Base-by-base conservation (phyloP, 768 basidiomycete genomes). In the Mycena alexandri region DNA sequence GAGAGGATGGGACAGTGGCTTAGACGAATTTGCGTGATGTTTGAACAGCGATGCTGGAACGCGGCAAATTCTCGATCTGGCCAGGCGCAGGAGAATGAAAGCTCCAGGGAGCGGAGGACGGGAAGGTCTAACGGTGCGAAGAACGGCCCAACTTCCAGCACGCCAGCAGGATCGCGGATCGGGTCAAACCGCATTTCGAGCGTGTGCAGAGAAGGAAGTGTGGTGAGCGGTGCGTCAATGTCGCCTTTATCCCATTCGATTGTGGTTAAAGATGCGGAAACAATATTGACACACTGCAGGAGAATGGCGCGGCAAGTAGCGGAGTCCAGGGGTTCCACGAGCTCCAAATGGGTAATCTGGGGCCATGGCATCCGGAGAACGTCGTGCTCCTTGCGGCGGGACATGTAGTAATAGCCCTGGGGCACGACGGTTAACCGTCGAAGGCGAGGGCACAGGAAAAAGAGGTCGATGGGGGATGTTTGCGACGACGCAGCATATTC, bases 81-180 rank as follows among this genome's bases (percentile, higher is more conserved):
- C 64, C 64, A 65, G n/a, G 44, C 8, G 14, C 50, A 3, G 22
- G 9, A 17, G 24, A 65, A 58, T 19, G 8, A 25, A 13, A 64
- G 54, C 5, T n/a, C 16, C n/a, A 65, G 22, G 16, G 25, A 16
- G 24, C 22, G 46, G 12, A 64, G 19, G 13, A 56, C 5, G 6
- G 56, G 64, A 13, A 65, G 64, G 38, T 13, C 1, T 13, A 65
- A 22, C 10, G 64, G 56, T 14, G 12, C 16, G 33, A 65, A 59
- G 17, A 59, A 65, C 3, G 50, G 56, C 1, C 19, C 55, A 7
- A 59, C 22, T 6, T 1, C 38, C 16, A 10, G 10, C 10, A 11
- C 2, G 14, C 57, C 51, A 16, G 34, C 38, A 5, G 46, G 43
- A 19, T 44, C 8, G 8, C n/a, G 16, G 22, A 33, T 42, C 8